Percentiles rank a stretch among this genome's conserved stretches.
phyloP scores from a whole-genome alignment of 805 yeast genomes.

The Sugiyamaella smithiae region DNA sequence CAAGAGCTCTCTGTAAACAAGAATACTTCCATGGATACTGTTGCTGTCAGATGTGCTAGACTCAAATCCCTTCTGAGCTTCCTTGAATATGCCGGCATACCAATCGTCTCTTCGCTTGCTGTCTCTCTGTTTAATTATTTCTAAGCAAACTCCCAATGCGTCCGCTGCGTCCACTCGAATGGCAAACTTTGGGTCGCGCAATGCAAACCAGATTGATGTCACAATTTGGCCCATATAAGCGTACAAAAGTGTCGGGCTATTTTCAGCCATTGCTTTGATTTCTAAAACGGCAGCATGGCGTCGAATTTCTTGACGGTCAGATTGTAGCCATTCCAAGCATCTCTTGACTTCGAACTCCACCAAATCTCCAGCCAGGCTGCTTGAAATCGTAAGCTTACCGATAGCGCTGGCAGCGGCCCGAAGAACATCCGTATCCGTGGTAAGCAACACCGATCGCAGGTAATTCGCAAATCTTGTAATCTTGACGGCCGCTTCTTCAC shows the following conservation, averaged over 20 bases:
- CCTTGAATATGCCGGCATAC: conserved; percentile 67
- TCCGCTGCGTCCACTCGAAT: conserved; percentile 83
- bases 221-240: conserved; percentile 74
- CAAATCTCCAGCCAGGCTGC: conserved; percentile 84
- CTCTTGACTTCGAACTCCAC: conserved; percentile 89
- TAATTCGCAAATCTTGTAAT: conserved; percentile 91
- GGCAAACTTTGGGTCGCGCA: conserved; percentile 71
- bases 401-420: conserved; percentile 79
- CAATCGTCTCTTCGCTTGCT: conserved; percentile 64
- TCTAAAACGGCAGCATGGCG: conserved; percentile 89
- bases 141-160: conserved; percentile 72
- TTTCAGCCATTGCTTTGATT: conserved; percentile 76
- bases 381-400: conserved; percentile 85
- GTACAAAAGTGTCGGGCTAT: conserved; percentile 80
- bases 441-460: conserved; percentile 71
- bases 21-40: conserved; percentile 78
- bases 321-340: conserved; percentile 86
- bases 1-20: conserved; percentile 78
- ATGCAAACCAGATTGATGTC: conserved; percentile 82
- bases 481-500: conserved; percentile 79
- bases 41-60: conserved; percentile 48
- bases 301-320: conserved; percentile 77
- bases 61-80: conserved; percentile 60
- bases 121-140: conserved; percentile 78
- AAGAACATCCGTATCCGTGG: conserved; percentile 82